These are phyloP conservation scores for Henningerozyma blattae DNA, from an alignment of 805 yeast species.

Conservation along the genomic window DNA sequence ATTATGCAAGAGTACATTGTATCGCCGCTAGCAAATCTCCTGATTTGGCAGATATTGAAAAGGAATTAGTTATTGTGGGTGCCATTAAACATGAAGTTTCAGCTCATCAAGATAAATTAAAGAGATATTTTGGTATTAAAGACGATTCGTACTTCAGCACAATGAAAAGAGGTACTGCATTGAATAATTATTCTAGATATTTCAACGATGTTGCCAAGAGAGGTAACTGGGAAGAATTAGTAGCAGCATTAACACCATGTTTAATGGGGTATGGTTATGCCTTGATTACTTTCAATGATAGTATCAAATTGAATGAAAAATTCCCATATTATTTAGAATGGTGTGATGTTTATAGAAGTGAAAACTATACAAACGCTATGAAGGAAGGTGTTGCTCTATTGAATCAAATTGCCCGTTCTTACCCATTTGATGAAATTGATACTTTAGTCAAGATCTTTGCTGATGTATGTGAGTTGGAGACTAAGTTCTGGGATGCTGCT, in stretches of 20 bases:
- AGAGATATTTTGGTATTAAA: slow-evolving; percentile 21
- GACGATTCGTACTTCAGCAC: slow-evolving; percentile 35
- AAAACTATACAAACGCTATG: slow-evolving; percentile 45
- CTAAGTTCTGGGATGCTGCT: slow-evolving; percentile 55
- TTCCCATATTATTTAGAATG: slow-evolving; percentile 31
- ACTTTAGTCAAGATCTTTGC: slow-evolving; percentile 46
- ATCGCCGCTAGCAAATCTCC: slow-evolving; percentile 55
- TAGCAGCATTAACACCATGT: slow-evolving; percentile 65
- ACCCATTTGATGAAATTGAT: slow-evolving; percentile 34
- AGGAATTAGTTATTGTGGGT: slow-evolving; percentile 38
- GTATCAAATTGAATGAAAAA: slow-evolving; percentile 18
- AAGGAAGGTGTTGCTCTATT: slow-evolving; percentile 37
- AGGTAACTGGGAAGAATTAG: slow-evolving; percentile 52
- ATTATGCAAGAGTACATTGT: slow-evolving; percentile 55
- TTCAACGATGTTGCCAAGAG: slow-evolving; percentile 39
- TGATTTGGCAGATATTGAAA: slow-evolving; percentile 35
- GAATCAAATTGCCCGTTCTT: slow-evolving; percentile 30
- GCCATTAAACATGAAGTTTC: slow-evolving; percentile 44
- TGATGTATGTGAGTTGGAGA: slow-evolving; percentile 48
- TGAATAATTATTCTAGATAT: slow-evolving; percentile 49
- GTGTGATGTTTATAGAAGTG: slow-evolving; percentile 50
- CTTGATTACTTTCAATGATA: slow-evolving; percentile 25
- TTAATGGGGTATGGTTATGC: slow-evolving; percentile 61
- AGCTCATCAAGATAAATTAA: slow-evolving; percentile 41
- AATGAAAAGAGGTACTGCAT: slow-evolving; percentile 42